Evolutionary conservation across 345 rosid genomes (phyloP), one percentile per base, ranked within the genome.

Genomic region (Microthlaspi erraticum): DNA sequence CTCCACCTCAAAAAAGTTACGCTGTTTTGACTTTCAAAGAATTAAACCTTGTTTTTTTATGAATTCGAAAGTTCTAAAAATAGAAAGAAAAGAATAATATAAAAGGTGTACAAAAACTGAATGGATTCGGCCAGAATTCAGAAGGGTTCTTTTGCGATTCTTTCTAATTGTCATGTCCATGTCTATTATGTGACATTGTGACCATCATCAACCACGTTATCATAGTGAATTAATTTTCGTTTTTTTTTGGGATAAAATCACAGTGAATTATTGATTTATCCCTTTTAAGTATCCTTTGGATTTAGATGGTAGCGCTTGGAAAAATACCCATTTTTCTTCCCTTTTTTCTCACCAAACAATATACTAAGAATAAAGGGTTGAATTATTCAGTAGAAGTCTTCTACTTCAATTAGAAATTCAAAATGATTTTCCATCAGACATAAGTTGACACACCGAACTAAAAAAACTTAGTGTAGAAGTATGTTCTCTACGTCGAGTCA

Each of bases 391-490:
- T 12, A 18, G 41, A 54, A 31, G 32, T 41, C 10, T 66, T 41
- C 32, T 53, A 66, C 52, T 54, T n/a, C n/a, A n/a, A n/a, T n/a
- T 43, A 55, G 16, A 55, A 32, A 51, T 43, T 55, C 51, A 33
- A 32, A 33, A 19, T 43, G 6, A 23, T 33, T 42, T 16, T 26
- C 50, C 39, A 52, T 14, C 17, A 14, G 46, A 38, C 34, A 50
- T 37, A 11, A n/a, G 14, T n/a, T 66, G 65, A 31, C 72, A 66
- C 54, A 66, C 73, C 62, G 56, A 74, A 49, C 42, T 65, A 11
- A 59, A 65, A 65, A 51, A 59, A 68, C 78, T 68, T 75, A 60
- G 74, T 75, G 74, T 51, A 51, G 57, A 74, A 68, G 78, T 68
- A 74, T 57, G 56, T 29, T 68, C 36, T 68, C 29, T 36, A 52